These are phyloP conservation scores for Westerdykella aurantiaca DNA, from an alignment of 2,329 filamentous ascomycete genomes.

Conservation along the genomic window DNA sequence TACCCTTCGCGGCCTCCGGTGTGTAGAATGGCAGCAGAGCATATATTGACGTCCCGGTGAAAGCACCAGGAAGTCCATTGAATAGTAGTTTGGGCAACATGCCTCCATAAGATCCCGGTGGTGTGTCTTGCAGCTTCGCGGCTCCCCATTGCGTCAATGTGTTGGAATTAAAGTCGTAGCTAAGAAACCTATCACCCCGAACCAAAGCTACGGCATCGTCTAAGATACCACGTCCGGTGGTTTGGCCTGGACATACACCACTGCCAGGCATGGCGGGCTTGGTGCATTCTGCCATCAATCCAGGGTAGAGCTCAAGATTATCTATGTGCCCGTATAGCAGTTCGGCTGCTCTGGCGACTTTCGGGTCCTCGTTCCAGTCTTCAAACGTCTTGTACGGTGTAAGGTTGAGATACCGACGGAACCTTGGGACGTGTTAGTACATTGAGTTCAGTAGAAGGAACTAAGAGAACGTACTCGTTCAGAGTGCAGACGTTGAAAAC, in stretches of 20 bases:
- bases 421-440: conserved; percentile 7
- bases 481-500: conserved; percentile 44
- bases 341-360: conserved; percentile 41
- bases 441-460: neutral
- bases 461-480: conserved; percentile 38
- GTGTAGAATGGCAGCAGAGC: conserved; percentile 49
- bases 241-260: conserved; percentile 62
- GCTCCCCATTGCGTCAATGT: conserved; percentile 46
- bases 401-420: conserved; percentile 58
- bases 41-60: conserved; percentile 46
- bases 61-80: conserved; percentile 44
- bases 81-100: conserved; percentile 42
- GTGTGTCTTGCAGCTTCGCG: conserved; percentile 37
- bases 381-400: conserved; percentile 68
- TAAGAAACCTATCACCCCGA: conserved; percentile 17
- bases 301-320: conserved; percentile 61
- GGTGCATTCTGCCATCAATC: conserved; percentile 64
- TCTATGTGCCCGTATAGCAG: conserved; percentile 47
- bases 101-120: conserved; percentile 40
- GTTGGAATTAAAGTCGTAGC: conserved; percentile 25
- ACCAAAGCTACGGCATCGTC: conserved; percentile 44
- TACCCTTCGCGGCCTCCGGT: conserved; percentile 43
- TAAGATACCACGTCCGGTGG: conserved; percentile 51
- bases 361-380: conserved; percentile 61
- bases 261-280: conserved; percentile 64